Evolutionary conservation across 2,329 filamentous ascomycete species (phyloP).

Genomic region (Hyphodiscus sp.): DNA sequence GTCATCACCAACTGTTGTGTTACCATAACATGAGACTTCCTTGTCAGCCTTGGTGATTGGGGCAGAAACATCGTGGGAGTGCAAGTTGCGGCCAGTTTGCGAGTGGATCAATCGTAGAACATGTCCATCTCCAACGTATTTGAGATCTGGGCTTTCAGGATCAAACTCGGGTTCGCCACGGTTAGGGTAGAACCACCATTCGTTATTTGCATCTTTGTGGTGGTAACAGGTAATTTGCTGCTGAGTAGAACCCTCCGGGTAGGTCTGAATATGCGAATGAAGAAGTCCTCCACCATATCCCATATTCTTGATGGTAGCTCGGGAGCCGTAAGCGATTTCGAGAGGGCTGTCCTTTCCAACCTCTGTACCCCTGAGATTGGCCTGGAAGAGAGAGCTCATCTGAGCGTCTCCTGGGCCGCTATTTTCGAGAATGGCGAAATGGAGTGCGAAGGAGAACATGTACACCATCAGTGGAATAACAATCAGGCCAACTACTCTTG

Average conservation of each 20-base stretch:
- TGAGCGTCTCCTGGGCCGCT: conserved; percentile 97
- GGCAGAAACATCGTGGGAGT: conserved; percentile 86
- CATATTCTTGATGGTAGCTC: conserved; percentile 97
- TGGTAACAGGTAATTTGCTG: conserved; percentile 99
- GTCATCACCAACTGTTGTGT: conserved; percentile 88
- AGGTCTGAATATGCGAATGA: conserved; percentile 94
- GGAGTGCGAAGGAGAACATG: conserved; percentile 89
- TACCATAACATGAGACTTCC: conserved; percentile 95
- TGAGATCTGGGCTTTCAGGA: conserved; percentile 55
- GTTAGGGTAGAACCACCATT: conserved; percentile 99
- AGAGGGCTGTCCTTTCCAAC: conserved; percentile 93
- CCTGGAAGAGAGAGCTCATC: conserved; percentile 99
- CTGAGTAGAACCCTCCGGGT: conserved; percentile 85
- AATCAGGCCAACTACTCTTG: conserved; percentile 81
- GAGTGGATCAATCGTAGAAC: conserved; percentile 84
- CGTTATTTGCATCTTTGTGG: conserved; percentile 99
- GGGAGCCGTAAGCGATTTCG: conserved; percentile 83
- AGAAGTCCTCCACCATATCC: conserved; percentile 94
- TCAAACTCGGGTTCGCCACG: conserved; percentile 69
- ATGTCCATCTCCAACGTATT: conserved; percentile 71
- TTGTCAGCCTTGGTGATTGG: conserved; percentile 83
- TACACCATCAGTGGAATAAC: conserved; percentile 86
- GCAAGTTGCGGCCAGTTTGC: conserved; percentile 92
- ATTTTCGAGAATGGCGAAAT: conserved; percentile 90
- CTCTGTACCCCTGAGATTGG: conserved; percentile 87